A percentile compares a stretch with the other conserved stretches of the same genome.
These are phyloP conservation scores for Saxispiralis lemnorum DNA, from an alignment of 495 filamentous ascomycete genomes.

Conservation along the genomic window DNA sequence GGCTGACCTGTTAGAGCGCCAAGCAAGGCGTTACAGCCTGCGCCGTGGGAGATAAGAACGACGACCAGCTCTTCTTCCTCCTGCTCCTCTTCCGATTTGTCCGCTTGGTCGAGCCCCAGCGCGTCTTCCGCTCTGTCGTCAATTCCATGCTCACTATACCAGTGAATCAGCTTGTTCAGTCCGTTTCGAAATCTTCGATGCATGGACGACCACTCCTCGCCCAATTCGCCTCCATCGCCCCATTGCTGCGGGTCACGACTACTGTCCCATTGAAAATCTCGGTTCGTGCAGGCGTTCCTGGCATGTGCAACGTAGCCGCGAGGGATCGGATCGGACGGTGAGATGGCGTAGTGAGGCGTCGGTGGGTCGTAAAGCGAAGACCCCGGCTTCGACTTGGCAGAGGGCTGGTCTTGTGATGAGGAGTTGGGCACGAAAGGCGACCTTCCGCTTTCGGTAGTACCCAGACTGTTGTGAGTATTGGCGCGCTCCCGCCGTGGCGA, in stretches of 20 bases:
- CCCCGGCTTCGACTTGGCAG: conserved; percentile 9
- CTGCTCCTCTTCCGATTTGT: conserved; percentile 25
- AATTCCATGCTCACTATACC: conserved; percentile 51
- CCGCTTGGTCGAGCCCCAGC: conserved; percentile 12
- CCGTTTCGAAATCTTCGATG: conserved; percentile 72
- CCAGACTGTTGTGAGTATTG: conserved; percentile 9
- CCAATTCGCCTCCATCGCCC: conserved; percentile 73
- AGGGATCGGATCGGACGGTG: conserved; percentile 61
- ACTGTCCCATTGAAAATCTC: conserved; percentile 93
- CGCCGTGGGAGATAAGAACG: conserved; percentile 91
- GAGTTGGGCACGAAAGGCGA: background rate
- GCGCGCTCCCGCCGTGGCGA: conserved; percentile 25
- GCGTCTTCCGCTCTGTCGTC: conserved; percentile 17
- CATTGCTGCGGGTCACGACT: conserved; percentile 56
- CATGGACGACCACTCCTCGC: conserved; percentile 92
- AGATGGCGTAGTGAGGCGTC: conserved; percentile 67
- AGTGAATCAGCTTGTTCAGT: conserved; percentile 54
- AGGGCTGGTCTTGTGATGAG: background rate
- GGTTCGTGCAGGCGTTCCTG: conserved; percentile 65
- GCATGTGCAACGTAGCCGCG: conserved; percentile 78
- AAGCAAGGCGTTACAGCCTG: conserved; percentile 89
- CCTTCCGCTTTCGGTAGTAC: conserved; percentile 2
- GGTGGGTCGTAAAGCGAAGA: conserved; percentile 46
- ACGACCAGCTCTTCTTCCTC: conserved; percentile 56
- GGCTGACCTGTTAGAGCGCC: conserved; percentile 79